Conservation (phyloP, 352 stramenopile species). For the Globisporangium cylindrosporum region DNA sequence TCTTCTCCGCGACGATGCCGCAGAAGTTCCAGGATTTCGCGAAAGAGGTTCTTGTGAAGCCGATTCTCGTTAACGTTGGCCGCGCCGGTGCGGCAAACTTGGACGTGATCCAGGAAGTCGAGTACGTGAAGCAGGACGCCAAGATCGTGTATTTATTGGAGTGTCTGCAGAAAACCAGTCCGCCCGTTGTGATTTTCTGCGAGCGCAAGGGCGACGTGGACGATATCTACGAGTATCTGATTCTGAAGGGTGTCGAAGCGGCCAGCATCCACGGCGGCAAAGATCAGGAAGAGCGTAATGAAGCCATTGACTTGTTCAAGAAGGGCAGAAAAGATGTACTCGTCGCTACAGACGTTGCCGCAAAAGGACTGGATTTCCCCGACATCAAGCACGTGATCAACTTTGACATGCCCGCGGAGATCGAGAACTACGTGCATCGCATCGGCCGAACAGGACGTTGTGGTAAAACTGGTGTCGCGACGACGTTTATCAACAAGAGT, state of each 20-base stretch:
- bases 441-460: conserved; percentile 98
- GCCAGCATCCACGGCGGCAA: conserved; percentile 98
- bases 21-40: conserved; percentile 99
- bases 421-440: conserved; percentile 99
- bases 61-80: conserved; percentile 98
- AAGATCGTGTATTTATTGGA: conserved; percentile 99
- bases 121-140: conserved; percentile 98
- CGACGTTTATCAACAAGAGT: conserved; percentile 99
- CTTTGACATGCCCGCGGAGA: conserved; percentile 99
- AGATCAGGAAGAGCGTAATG: conserved; percentile 96
- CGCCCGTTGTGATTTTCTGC: conserved; percentile 98
- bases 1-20: conserved; percentile 99
- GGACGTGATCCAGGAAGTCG: conserved; percentile 99
- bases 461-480: conserved; percentile 97
- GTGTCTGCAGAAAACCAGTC: conserved; percentile 98
- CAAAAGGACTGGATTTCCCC: conserved; percentile 98
- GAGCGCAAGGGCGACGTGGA: conserved; percentile 97
- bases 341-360: conserved; percentile 97
- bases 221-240: conserved; percentile 98
- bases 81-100: conserved; percentile 97
- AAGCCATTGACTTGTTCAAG: conserved; percentile 96
- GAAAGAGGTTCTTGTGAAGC: conserved; percentile 93
- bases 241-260: conserved; percentile 96
- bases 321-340: conserved; percentile 95
- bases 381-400: conserved; percentile 99